phyloP scores from a whole-genome alignment of 2,329 filamentous ascomycete species.

The Aciculosporium take region DNA sequence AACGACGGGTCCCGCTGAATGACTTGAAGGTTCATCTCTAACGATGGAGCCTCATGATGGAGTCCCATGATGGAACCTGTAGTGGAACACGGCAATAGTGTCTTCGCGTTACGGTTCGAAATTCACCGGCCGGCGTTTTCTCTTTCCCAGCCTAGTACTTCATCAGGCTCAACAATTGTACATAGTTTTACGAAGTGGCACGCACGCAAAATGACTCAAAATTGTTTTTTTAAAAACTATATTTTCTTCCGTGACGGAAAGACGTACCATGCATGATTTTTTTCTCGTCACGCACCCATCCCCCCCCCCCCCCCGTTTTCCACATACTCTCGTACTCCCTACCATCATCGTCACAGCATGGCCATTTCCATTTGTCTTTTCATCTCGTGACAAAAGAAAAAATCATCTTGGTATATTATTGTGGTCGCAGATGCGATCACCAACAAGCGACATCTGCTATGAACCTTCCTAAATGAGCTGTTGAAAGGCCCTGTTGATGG shows the following conservation, averaged over 20 bases:
- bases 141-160: not conserved
- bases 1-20: too few species aligned
- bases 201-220: not conserved
- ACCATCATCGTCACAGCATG: constrained; percentile 14
- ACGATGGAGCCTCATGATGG: too few species aligned
- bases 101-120: not conserved
- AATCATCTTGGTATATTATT: constrained; percentile 2
- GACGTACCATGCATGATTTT: constrained; percentile 12
- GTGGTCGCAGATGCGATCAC: not conserved
- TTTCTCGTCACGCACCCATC: constrained; percentile 5
- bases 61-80: too few species aligned
- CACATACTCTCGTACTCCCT: constrained; percentile 15
- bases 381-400: constrained; percentile 9
- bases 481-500: constrained; percentile 93
- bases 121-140: constrained; percentile 4
- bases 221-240: too few species aligned
- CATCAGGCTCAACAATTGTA: not conserved
- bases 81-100: too few species aligned
- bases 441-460: not conserved
- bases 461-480: constrained; percentile 66
- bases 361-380: constrained; percentile 2
- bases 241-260: not conserved
- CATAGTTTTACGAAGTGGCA: not conserved
- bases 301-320: constrained; percentile 8
- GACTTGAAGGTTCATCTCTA: too few species aligned